These are phyloP conservation scores for Podochytrium sp. DNA, from an alignment of 192 early-diverging fungal genomes.

Conservation along the genomic window DNA sequence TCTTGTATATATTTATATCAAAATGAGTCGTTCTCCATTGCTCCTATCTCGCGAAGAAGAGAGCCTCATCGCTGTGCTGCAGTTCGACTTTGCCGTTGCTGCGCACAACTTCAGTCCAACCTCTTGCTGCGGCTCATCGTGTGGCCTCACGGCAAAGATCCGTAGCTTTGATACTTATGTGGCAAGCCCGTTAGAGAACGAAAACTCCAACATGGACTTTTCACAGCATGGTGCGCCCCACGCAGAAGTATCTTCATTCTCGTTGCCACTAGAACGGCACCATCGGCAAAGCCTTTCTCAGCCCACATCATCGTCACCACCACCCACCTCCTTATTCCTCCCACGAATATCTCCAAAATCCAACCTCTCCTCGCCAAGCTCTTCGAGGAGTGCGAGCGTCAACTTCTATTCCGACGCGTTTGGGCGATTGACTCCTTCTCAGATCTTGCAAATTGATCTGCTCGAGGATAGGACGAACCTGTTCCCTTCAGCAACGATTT, in stretches of 20 bases:
- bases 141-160: neutral
- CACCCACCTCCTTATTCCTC: too few species aligned
- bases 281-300: too few species aligned
- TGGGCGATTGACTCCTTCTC: neutral
- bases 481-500: too few species aligned
- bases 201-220: too few species aligned
- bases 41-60: neutral
- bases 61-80: neutral
- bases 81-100: neutral
- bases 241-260: too few species aligned
- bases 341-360: neutral
- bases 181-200: neutral
- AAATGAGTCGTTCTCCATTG: neutral
- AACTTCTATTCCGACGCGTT: neutral
- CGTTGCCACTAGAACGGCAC: too few species aligned
- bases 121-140: neutral
- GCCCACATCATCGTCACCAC: too few species aligned
- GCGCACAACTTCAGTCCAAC: neutral
- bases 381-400: neutral
- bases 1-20: too few species aligned
- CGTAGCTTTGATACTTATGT: neutral
- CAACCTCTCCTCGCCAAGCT: neutral
- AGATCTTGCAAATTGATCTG: neutral
- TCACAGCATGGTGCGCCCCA: too few species aligned
- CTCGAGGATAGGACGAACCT: too few species aligned